A percentile compares a stretch with the other conserved stretches of the same genome.
These are phyloP conservation scores for Neofusicoccum ribis DNA, from an alignment of 2,329 filamentous ascomycete species.

Conservation along the genomic window DNA sequence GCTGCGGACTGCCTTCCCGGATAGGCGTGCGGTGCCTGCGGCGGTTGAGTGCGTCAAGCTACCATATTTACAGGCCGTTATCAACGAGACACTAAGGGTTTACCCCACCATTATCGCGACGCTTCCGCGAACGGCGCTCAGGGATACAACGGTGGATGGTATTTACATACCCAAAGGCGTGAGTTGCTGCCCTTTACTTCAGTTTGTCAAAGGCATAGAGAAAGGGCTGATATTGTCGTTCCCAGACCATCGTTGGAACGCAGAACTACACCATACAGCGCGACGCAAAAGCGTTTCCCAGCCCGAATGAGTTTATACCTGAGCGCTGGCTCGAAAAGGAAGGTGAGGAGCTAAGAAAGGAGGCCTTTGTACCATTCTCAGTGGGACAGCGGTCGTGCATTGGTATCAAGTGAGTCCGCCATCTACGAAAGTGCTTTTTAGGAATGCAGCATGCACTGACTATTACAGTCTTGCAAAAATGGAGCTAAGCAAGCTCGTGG, in stretches of 20 bases:
- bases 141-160: neutral
- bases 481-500: neutral
- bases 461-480: neutral
- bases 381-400: neutral
- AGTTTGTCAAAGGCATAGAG: no score
- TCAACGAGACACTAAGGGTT: slow-evolving; percentile 15
- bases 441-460: neutral
- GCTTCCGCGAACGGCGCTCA: neutral
- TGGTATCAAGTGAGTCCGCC: neutral
- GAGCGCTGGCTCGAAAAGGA: neutral
- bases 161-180: neutral
- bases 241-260: neutral
- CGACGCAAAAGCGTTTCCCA: neutral
- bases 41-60: neutral
- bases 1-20: neutral
- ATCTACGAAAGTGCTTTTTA: no score
- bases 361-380: neutral
- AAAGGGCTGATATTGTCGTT: neutral
- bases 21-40: neutral
- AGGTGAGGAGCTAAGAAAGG: neutral
- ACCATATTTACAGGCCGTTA: slow-evolving; percentile 16
- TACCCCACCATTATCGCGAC: slow-evolving; percentile 19
- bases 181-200: neutral
- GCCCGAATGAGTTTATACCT: neutral
- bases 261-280: slow-evolving; percentile 4